A percentile compares a stretch with the other conserved stretches of the same genome.
Evolutionary conservation across 2,329 filamentous ascomycete species (phyloP).

Genomic region (Atkinsonella texensis): DNA sequence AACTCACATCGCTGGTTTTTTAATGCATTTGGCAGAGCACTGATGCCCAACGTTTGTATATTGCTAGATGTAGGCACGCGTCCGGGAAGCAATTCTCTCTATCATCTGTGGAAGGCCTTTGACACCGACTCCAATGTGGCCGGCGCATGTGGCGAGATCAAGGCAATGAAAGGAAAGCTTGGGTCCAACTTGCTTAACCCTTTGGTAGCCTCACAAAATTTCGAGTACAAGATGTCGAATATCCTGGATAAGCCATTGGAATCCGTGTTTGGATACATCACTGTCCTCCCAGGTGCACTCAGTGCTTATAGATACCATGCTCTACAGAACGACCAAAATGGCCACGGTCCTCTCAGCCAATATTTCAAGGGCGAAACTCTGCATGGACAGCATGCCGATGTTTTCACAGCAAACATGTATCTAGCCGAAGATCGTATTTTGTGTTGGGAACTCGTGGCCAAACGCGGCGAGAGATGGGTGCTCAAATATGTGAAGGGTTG

Average conservation of each 20-base stretch:
- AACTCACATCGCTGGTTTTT: slow-evolving; percentile 99
- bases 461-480: slow-evolving; percentile 90
- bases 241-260: slow-evolving; percentile 96
- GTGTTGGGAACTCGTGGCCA: slow-evolving; percentile 92
- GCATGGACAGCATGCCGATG: slow-evolving; percentile 89
- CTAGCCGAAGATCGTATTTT: slow-evolving; percentile 81
- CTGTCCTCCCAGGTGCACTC: slow-evolving; percentile 85
- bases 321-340: slow-evolving; percentile 90
- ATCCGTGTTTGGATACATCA: slow-evolving; percentile 96
- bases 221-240: slow-evolving; percentile 99
- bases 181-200: slow-evolving; percentile 82
- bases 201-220: slow-evolving; percentile 92
- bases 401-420: slow-evolving; percentile 97
- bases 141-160: slow-evolving; percentile 94
- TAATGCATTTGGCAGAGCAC: slow-evolving; percentile 85
- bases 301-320: slow-evolving; percentile 95
- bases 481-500: slow-evolving; percentile 96
- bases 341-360: slow-evolving; percentile 87
- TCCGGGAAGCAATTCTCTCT: slow-evolving; percentile 79
- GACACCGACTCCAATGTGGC: slow-evolving; percentile 96
- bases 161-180: slow-evolving; percentile 82
- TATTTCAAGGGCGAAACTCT: slow-evolving; percentile 99
- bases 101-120: slow-evolving; percentile 97
- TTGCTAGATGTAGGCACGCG: slow-evolving; percentile 92
- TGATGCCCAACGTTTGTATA: slow-evolving; percentile 95